These are phyloP conservation scores for Fusarium sp. DNA, from an alignment of 2,329 filamentous ascomycete species.

Conservation along the genomic window DNA sequence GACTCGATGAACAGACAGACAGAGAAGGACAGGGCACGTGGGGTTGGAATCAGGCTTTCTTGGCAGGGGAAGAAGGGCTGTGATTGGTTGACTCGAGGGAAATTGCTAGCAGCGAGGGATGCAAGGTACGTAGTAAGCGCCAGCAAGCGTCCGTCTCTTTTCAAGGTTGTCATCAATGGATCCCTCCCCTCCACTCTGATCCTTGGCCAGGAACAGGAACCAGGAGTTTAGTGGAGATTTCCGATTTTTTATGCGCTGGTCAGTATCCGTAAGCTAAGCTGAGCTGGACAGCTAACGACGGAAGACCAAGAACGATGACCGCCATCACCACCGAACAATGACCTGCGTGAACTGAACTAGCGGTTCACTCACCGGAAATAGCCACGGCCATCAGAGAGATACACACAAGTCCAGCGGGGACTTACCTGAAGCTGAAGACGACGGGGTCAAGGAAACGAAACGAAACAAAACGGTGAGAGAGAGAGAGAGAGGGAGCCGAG, in stretches of 20 bases:
- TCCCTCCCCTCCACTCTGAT: background rate
- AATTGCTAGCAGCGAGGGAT: conserved; percentile 20
- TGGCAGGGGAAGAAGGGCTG: conserved; percentile 33
- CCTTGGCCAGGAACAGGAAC: background rate
- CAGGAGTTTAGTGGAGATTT: conserved; percentile 16
- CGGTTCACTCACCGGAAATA: conserved; percentile 21
- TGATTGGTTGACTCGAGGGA: conserved; percentile 25
- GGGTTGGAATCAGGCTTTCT: conserved; percentile 14
- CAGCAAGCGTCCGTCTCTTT: conserved; percentile 8
- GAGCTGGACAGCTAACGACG: background rate
- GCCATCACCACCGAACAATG: background rate
- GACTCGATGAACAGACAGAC: background rate
- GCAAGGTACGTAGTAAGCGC: conserved; percentile 17
- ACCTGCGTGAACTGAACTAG: conserved; percentile 9
- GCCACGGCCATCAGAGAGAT: background rate
- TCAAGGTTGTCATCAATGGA: background rate
- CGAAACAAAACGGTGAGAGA: conserved; percentile 35
- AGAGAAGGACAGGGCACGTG: background rate
- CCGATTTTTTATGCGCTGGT: background rate
- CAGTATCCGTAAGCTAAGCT: background rate
- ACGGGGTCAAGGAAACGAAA: conserved; percentile 15
- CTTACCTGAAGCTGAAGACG: conserved; percentile 35
- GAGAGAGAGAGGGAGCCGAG: conserved; percentile 7
- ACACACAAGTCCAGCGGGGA: background rate
- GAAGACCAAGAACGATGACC: background rate